phyloP scores from a whole-genome alignment of 2,329 filamentous ascomycete genomes.

The Penicillium sp. region DNA sequence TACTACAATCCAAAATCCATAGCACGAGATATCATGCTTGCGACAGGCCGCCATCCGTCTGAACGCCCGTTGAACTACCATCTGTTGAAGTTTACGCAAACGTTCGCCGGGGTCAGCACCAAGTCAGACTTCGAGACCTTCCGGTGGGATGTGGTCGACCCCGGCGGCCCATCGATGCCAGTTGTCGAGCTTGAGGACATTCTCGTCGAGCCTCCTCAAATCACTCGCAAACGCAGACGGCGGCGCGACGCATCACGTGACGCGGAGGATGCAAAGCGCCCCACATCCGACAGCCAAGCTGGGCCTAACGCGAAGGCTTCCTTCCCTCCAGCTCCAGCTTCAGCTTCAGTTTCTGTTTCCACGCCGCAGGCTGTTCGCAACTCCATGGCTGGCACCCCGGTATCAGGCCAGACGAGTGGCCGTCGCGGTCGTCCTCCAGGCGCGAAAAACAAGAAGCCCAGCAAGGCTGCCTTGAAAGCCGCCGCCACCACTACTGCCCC shows the following conservation, averaged over 20 bases:
- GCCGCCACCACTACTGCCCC: not conserved
- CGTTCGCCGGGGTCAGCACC: constrained; percentile 41
- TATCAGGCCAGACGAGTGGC: constrained; percentile 9
- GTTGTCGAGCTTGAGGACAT: constrained; percentile 24
- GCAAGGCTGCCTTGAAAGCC: constrained; percentile 13
- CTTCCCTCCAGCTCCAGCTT: not conserved
- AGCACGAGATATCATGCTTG: constrained; percentile 60
- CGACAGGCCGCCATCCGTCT: constrained; percentile 58
- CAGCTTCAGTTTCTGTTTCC: constrained; percentile 1
- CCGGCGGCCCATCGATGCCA: constrained; percentile 43
- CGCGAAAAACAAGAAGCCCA: constrained; percentile 25
- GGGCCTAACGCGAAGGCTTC: not conserved
- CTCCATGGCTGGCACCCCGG: constrained; percentile 11
- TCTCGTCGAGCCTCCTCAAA: constrained; percentile 19
- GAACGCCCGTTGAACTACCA: constrained; percentile 59
- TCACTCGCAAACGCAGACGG: constrained; percentile 13
- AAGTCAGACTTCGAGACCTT: constrained; percentile 55
- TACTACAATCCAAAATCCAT: constrained; percentile 60
- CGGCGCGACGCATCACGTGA: constrained; percentile 11
- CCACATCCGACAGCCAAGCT: constrained; percentile 7
- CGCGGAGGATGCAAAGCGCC: not conserved
- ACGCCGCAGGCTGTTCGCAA: constrained; percentile 4
- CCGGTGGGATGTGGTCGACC: constrained; percentile 60
- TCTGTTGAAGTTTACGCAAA: constrained; percentile 46
- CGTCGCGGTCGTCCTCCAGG: constrained; percentile 27